Percentiles rank a stretch among this genome's conserved stretches.
Conservation (phyloP, 257 asterid species). For the Lycium barbarum region DNA sequence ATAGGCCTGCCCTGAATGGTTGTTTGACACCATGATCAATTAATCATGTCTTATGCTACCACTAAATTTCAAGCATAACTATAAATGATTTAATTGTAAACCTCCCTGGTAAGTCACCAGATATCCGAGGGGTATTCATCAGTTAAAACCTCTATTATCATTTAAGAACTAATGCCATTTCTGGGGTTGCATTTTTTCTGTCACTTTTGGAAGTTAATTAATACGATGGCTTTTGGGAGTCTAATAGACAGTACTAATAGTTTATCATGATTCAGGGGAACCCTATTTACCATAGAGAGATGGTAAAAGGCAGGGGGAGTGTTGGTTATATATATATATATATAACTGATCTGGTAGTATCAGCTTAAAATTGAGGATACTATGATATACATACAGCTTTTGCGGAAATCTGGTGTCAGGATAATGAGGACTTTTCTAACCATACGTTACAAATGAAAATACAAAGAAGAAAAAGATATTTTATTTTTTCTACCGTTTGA, state of each 20-base stretch:
- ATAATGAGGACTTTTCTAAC: not conserved
- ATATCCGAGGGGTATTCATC: not conserved
- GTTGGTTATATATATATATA: constrained; percentile 1
- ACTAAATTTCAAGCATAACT: not conserved
- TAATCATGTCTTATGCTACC: not conserved
- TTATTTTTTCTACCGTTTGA: not conserved
- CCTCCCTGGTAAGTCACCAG: not conserved
- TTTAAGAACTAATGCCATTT: not conserved
- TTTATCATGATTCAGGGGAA: not conserved
- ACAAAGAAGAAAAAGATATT: not conserved
- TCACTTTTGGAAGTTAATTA: not conserved
- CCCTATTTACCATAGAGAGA: not conserved
- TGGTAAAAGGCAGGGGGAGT: not conserved
- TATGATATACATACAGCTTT: not conserved
- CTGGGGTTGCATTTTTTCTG: constrained; percentile 6
- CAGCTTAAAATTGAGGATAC: not conserved
- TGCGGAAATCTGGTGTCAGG: not conserved
- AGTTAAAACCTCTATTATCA: constrained; percentile 3
- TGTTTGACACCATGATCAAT: constrained; percentile 12
- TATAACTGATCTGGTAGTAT: not conserved
- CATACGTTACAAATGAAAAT: constrained; percentile 14
- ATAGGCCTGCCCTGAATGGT: constrained; percentile 9
- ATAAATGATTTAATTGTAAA: not conserved
- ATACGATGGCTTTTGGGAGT: not conserved
- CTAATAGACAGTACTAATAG: not conserved